These are phyloP conservation scores for Trypanosoma melophagium DNA, from an alignment of 208 protist species.

Conservation along the genomic window DNA sequence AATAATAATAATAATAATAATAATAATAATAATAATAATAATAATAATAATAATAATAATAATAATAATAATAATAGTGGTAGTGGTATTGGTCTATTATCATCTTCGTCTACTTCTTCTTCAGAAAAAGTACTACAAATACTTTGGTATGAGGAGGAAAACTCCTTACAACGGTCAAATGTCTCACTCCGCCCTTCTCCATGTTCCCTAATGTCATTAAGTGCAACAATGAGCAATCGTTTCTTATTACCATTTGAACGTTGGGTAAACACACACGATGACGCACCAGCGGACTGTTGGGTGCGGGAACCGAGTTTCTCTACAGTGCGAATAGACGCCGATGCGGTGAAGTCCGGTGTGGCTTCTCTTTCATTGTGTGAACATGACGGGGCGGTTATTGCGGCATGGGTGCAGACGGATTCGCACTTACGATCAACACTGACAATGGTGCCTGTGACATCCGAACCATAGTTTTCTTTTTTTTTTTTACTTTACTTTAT, in stretches of 20 bases:
- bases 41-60: too few species aligned
- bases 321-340: slow-evolving; percentile 18
- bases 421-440: slow-evolving; percentile 3
- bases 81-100: too few species aligned
- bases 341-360: slow-evolving; percentile 24
- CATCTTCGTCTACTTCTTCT: too few species aligned
- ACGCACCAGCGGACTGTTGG: slow-evolving; percentile 20
- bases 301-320: slow-evolving; percentile 25
- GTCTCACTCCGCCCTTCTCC: not conserved
- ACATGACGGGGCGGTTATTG: slow-evolving; percentile 21
- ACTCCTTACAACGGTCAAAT: not conserved
- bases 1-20: not conserved
- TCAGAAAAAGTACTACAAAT: slow-evolving; percentile 21
- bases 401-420: slow-evolving; percentile 24
- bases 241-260: slow-evolving; percentile 34
- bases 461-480: slow-evolving; percentile 26
- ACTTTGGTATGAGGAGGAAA: slow-evolving; percentile 27
- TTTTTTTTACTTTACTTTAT: slow-evolving; percentile 3
- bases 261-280: slow-evolving; percentile 26
- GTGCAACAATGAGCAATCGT: slow-evolving; percentile 10
- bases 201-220: not conserved
- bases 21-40: not conserved
- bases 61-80: too few species aligned
- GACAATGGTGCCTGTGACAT: slow-evolving; percentile 26
- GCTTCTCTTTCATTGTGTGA: slow-evolving; percentile 43